These are phyloP conservation scores for Cinnamomum chago DNA, from an alignment of 164 flowering plant species.

Conservation along the genomic window DNA sequence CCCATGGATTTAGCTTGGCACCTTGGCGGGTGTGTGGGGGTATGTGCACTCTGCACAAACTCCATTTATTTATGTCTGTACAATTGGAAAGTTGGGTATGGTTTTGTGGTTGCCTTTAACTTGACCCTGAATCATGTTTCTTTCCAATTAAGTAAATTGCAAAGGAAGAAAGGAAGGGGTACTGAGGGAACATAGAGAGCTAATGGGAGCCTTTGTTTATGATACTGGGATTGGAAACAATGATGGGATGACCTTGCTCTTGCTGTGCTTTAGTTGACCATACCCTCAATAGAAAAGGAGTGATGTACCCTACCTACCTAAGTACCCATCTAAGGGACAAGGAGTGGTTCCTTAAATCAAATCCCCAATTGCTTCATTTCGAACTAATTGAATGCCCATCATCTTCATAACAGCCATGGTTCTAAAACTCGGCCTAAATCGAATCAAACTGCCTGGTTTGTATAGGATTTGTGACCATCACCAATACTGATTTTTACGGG, in stretches of 20 bases:
- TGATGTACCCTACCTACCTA: not conserved
- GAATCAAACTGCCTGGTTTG: too few species aligned
- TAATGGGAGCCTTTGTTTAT: not conserved
- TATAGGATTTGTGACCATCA: too few species aligned
- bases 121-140: constrained; percentile 28
- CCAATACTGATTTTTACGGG: too few species aligned
- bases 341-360: too few species aligned
- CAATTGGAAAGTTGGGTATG: constrained; percentile 24
- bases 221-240: not conserved
- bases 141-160: not conserved
- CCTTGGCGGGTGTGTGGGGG: too few species aligned
- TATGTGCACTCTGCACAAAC: constrained; percentile 1
- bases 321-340: too few species aligned
- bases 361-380: too few species aligned
- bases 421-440: too few species aligned
- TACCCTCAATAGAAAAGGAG: not conserved
- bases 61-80: constrained; percentile 32
- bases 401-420: too few species aligned
- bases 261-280: not conserved
- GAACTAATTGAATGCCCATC: too few species aligned
- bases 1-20: too few species aligned
- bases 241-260: not conserved
- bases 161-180: not conserved
- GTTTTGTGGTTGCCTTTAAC: not conserved
- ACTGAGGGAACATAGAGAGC: not conserved